Evolutionary conservation across 345 rosid genomes (phyloP).

Genomic region (Salix arbutifolia): DNA sequence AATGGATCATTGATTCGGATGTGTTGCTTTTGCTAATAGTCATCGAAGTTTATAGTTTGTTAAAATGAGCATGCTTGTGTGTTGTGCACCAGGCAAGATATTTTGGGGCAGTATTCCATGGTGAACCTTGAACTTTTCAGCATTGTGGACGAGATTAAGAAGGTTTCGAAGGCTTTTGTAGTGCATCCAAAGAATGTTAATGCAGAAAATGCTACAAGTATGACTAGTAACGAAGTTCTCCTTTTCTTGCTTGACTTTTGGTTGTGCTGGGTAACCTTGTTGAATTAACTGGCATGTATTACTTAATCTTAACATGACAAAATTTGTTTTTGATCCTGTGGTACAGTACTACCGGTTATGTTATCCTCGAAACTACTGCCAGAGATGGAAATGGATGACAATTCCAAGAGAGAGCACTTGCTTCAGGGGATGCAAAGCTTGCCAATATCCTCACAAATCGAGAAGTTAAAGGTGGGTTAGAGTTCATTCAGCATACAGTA

Average conservation of each 20-base stretch:
- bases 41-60: no score
- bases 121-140: constrained; percentile 90
- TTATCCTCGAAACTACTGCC: constrained; percentile 84
- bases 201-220: constrained; percentile 77
- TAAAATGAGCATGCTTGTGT: no score
- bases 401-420: constrained; percentile 75
- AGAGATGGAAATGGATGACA: constrained; percentile 90
- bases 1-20: no score
- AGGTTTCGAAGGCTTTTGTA: constrained; percentile 78
- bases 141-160: constrained; percentile 75
- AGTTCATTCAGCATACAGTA: background rate
- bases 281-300: background rate
- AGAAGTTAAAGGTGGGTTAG: constrained; percentile 61
- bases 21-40: no score
- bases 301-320: background rate
- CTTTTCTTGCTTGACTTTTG: background rate
- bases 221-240: constrained; percentile 1
- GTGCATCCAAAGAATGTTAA: constrained; percentile 88
- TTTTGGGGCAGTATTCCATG: constrained; percentile 86
- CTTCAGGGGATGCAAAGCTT: constrained; percentile 81
- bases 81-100: constrained; percentile 64
- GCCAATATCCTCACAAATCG: constrained; percentile 65
- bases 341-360: constrained; percentile 89
- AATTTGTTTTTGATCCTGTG: constrained; percentile 10
- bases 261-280: no score